phyloP scores from a whole-genome alignment of 305 asterid genomes.

The Fraxinus xanthoxyloides region DNA sequence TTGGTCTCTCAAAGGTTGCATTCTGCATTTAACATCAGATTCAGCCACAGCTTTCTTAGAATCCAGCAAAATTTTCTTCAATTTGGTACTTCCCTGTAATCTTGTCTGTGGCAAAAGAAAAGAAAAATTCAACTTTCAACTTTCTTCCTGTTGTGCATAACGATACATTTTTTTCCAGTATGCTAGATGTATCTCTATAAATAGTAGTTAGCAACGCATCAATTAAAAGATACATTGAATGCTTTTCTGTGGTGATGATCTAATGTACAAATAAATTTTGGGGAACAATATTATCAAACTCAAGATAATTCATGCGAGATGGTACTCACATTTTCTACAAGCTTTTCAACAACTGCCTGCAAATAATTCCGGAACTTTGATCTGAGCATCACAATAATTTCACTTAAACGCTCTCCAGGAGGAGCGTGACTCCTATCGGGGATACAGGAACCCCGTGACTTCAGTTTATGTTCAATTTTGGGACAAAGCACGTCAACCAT shows the following conservation, averaged over 20 bases:
- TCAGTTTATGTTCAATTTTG: slow-evolving; percentile 43
- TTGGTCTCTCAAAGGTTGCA: slow-evolving; percentile 50
- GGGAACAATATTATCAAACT: not conserved
- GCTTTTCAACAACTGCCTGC: slow-evolving; percentile 56
- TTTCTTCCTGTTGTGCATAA: not conserved
- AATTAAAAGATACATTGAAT: not conserved
- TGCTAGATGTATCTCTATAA: not conserved
- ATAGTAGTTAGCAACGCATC: not conserved
- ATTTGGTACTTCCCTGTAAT: slow-evolving; percentile 41
- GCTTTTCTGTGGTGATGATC: not conserved
- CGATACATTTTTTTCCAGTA: not conserved
- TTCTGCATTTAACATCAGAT: slow-evolving; percentile 45
- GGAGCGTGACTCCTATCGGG: slow-evolving; percentile 45
- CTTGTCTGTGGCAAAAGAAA: slow-evolving; percentile 31
- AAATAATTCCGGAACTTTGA: slow-evolving; percentile 53
- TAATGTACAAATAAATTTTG: not conserved
- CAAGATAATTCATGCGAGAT: not conserved
- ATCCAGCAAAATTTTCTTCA: slow-evolving; percentile 51
- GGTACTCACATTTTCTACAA: slow-evolving; percentile 47
- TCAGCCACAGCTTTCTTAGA: slow-evolving; percentile 44
- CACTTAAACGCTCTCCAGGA: slow-evolving; percentile 54
- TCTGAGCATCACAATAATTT: slow-evolving; percentile 54
- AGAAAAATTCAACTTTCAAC: not conserved
- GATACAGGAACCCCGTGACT: slow-evolving; percentile 53
- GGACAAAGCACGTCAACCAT: slow-evolving; percentile 52